Conservation (phyloP, 2,329 filamentous ascomycete genomes). For the Ploettnerulaceae sp. region DNA sequence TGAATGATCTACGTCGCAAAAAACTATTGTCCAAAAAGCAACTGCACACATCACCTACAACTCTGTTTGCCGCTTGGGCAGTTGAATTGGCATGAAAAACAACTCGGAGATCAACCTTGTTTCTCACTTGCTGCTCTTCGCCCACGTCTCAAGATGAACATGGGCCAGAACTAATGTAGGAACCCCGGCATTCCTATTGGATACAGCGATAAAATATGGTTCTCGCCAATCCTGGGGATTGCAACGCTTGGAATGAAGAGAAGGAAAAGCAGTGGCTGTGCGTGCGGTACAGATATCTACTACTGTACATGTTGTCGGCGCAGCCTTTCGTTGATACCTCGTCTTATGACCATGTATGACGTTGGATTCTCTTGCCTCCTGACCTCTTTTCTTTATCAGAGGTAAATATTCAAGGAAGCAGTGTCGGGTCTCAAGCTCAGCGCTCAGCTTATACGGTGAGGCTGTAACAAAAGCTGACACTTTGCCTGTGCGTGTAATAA, state of each 20-base stretch:
- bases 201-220: not conserved
- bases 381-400: not conserved
- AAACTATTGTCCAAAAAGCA: not conserved
- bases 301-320: not conserved
- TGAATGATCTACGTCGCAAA: not conserved
- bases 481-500: not conserved
- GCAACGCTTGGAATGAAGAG: not conserved
- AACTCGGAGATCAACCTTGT: not conserved
- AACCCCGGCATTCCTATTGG: constrained; percentile 2
- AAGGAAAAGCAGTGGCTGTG: constrained; percentile 1
- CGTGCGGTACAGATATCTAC: not conserved
- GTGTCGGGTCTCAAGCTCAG: not conserved
- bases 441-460: not conserved
- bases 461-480: not conserved
- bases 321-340: not conserved
- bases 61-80: not conserved
- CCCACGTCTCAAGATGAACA: constrained; percentile 6
- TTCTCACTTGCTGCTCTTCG: not conserved
- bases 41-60: not conserved
- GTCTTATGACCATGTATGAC: not conserved
- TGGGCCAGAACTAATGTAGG: constrained; percentile 7
- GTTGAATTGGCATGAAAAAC: not conserved
- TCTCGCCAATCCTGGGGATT: constrained; percentile 2
- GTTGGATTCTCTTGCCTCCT: not conserved
- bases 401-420: not conserved